Evolutionary conservation across 805 yeast species (phyloP).

Genomic region (Peterozyma toletana): DNA sequence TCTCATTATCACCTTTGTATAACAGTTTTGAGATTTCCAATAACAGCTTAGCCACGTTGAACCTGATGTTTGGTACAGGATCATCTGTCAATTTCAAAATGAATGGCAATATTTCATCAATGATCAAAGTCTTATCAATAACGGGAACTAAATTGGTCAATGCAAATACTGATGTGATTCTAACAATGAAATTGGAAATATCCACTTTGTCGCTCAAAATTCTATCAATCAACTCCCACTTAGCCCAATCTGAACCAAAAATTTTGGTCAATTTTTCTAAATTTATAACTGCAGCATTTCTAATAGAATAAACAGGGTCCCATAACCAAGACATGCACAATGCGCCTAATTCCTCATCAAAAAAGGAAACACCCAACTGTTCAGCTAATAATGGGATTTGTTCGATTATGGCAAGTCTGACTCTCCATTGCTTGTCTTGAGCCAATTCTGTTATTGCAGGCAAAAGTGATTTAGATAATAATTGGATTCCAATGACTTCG

Average conservation of each 20-base stretch:
- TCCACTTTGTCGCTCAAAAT: slow-evolving; percentile 42
- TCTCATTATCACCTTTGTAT: slow-evolving; percentile 13
- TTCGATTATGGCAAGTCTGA: slow-evolving; percentile 91
- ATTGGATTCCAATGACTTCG: slow-evolving; percentile 87
- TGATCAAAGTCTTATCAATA: slow-evolving; percentile 48
- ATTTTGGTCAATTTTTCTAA: slow-evolving; percentile 72
- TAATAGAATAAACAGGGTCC: slow-evolving; percentile 94
- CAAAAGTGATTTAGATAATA: slow-evolving; percentile 75
- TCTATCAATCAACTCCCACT: slow-evolving; percentile 71
- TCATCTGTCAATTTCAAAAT: slow-evolving; percentile 66
- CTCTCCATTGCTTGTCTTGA: slow-evolving; percentile 96
- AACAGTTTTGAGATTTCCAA: slow-evolving; percentile 52
- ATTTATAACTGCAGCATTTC: slow-evolving; percentile 92
- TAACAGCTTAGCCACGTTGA: slow-evolving; percentile 87
- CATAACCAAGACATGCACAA: slow-evolving; percentile 96
- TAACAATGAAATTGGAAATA: slow-evolving; percentile 70
- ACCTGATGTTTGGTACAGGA: slow-evolving; percentile 90
- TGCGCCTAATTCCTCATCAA: slow-evolving; percentile 85
- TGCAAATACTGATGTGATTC: slow-evolving; percentile 87
- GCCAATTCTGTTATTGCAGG: slow-evolving; percentile 97
- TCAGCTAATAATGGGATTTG: slow-evolving; percentile 92
- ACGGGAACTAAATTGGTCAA: slow-evolving; percentile 78
- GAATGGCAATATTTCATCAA: slow-evolving; percentile 70
- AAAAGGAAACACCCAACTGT: slow-evolving; percentile 88
- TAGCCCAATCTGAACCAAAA: slow-evolving; percentile 94